These are phyloP conservation scores for Craspedostauros australis DNA, from an alignment of 108 stramenopile genomes.

Conservation along the genomic window DNA sequence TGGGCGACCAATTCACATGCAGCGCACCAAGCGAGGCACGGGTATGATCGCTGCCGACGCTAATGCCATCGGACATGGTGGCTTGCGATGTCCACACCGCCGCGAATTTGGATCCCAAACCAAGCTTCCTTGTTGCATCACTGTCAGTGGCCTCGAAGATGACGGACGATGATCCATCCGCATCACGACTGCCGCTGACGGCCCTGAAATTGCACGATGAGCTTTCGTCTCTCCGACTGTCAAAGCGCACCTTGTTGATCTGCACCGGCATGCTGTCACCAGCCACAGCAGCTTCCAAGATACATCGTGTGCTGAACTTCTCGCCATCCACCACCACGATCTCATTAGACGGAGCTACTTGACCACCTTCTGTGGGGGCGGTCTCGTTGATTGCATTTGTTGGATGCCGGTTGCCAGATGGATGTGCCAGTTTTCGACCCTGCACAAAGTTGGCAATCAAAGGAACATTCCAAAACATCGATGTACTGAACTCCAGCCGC, in stretches of 20 bases:
- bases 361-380: not conserved
- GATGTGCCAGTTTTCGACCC: slow-evolving; percentile 34
- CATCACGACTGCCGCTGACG: slow-evolving; percentile 9
- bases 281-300: slow-evolving; percentile 32
- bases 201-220: slow-evolving; percentile 3
- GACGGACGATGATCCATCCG: slow-evolving; percentile 3
- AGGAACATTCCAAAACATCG: slow-evolving; percentile 55
- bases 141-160: slow-evolving; percentile 15
- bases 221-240: slow-evolving; percentile 28
- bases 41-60: slow-evolving; percentile 17
- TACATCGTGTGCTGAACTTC: slow-evolving; percentile 33
- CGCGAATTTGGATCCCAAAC: slow-evolving; percentile 41
- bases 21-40: slow-evolving; percentile 47
- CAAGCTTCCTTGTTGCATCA: slow-evolving; percentile 19
- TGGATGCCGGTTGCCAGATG: slow-evolving; percentile 52
- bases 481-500: slow-evolving; percentile 37
- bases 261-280: slow-evolving; percentile 28
- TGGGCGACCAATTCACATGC: slow-evolving; percentile 59
- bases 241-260: slow-evolving; percentile 38
- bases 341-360: slow-evolving; percentile 11
- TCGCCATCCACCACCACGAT: slow-evolving; percentile 55
- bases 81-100: slow-evolving; percentile 40
- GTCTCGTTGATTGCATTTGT: slow-evolving; percentile 29
- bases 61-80: slow-evolving; percentile 14
- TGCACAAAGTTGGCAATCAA: slow-evolving; percentile 42